phyloP scores from a whole-genome alignment of 1,139 yeast species.

The Pichia inconspicua region DNA sequence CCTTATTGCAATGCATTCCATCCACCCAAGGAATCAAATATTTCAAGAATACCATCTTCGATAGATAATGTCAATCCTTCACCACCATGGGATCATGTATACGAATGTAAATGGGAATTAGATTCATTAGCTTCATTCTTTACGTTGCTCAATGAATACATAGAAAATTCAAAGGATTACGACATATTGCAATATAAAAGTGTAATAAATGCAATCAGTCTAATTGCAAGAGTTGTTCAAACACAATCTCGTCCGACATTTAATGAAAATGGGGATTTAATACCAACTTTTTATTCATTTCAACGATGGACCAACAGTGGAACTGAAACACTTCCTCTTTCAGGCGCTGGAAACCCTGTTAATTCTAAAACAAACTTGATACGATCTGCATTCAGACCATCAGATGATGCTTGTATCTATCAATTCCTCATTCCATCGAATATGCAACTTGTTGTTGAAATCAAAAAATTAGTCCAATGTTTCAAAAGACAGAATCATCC shows the following conservation, averaged over 20 bases:
- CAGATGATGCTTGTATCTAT: slow-evolving; percentile 78
- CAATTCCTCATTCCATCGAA: slow-evolving; percentile 85
- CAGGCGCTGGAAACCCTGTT: slow-evolving; percentile 81
- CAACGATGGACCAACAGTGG: slow-evolving; percentile 69
- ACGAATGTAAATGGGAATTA: slow-evolving; percentile 85
- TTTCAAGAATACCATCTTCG: slow-evolving; percentile 46
- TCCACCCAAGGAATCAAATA: slow-evolving; percentile 61
- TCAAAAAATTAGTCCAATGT: slow-evolving; percentile 24
- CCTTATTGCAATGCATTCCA: slow-evolving; percentile 92
- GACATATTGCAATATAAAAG: slow-evolving; percentile 40
- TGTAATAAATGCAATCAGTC: slow-evolving; percentile 58
- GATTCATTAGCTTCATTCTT: slow-evolving; percentile 81
- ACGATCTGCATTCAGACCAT: slow-evolving; percentile 84
- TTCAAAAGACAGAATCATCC: slow-evolving; percentile 8
- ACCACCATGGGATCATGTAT: slow-evolving; percentile 65
- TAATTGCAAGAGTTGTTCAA: slow-evolving; percentile 44
- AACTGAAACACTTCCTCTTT: slow-evolving; percentile 70
- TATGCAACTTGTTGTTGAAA: slow-evolving; percentile 65
- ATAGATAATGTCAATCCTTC: slow-evolving; percentile 60
- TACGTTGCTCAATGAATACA: slow-evolving; percentile 67
- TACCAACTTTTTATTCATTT: slow-evolving; percentile 52
- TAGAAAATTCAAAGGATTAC: slow-evolving; percentile 43
- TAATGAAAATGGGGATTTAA: slow-evolving; percentile 45
- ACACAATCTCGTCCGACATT: slow-evolving; percentile 64
- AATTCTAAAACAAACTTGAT: slow-evolving; percentile 62